phyloP scores from a whole-genome alignment of 169 alveolate species.

The Cryptosporidium canis region DNA sequence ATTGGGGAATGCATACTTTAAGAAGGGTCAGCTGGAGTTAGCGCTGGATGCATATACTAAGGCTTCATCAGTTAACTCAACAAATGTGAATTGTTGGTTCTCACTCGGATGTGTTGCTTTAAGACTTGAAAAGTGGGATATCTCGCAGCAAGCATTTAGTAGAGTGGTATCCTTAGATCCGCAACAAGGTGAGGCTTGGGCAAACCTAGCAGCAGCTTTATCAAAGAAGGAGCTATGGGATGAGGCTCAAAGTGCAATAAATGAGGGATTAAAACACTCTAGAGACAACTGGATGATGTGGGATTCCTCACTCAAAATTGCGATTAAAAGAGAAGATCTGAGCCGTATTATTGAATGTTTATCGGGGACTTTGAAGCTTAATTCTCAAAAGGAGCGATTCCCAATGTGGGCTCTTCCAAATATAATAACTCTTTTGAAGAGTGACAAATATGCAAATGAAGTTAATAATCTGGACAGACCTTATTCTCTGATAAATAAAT shows the following conservation, averaged over 20 bases:
- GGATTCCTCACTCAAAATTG: conserved; percentile 83
- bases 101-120: conserved; percentile 88
- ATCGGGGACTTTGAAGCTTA: conserved; percentile 5
- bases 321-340: conserved; percentile 71
- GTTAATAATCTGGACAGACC: not conserved
- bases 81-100: conserved; percentile 89
- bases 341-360: conserved; percentile 47
- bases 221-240: conserved; percentile 81
- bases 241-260: conserved; percentile 87
- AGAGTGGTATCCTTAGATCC: conserved; percentile 86
- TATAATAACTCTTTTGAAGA: conserved; percentile 33
- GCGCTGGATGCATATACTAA: conserved; percentile 84
- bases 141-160: conserved; percentile 84
- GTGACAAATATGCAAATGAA: conserved; percentile 14
- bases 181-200: conserved; percentile 92
- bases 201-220: conserved; percentile 90
- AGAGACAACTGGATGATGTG: conserved; percentile 90
- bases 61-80: conserved; percentile 85
- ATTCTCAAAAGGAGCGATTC: conserved; percentile 31
- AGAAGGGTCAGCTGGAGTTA: conserved; percentile 75
- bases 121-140: conserved; percentile 80
- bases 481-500: conserved; percentile 37
- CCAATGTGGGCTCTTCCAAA: conserved; percentile 69
- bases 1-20: conserved; percentile 80
- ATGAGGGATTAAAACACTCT: conserved; percentile 84